Evolutionary conservation across 2,329 filamentous ascomycete genomes (phyloP).

Genomic region (Venturia asperata): DNA sequence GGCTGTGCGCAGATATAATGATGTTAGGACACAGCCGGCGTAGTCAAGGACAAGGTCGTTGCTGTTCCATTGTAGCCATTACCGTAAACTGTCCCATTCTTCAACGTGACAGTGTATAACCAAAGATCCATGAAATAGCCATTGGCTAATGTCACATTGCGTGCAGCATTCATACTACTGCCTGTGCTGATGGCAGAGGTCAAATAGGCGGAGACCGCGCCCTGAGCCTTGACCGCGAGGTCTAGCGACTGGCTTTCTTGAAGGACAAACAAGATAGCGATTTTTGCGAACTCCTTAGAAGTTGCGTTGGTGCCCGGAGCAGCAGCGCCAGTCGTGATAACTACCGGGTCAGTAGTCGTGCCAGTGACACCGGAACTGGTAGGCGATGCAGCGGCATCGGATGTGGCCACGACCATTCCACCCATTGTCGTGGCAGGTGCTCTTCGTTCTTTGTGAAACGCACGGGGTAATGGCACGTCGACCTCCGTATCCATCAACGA

Average conservation of each 20-base stretch:
- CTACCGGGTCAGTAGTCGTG: conserved; percentile 21
- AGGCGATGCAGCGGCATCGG: conserved; percentile 20
- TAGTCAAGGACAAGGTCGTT: background rate
- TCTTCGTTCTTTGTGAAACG: background rate
- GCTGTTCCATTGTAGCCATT: conserved; percentile 18
- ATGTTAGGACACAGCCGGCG: background rate
- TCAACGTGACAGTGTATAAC: conserved; percentile 17
- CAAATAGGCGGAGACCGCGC: conserved; percentile 34
- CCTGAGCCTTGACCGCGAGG: conserved; percentile 38
- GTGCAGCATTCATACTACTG: conserved; percentile 21
- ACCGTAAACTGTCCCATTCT: conserved; percentile 19
- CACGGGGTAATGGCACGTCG: background rate
- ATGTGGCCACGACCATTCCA: conserved; percentile 27
- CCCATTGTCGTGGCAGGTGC: conserved; percentile 26
- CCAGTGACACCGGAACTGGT: conserved; percentile 21
- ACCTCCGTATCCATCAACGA: background rate
- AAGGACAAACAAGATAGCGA: conserved; percentile 40
- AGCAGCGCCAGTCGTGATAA: conserved; percentile 22
- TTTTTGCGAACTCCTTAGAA: conserved; percentile 39
- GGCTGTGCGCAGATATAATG: background rate
- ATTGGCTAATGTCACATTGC: conserved; percentile 27
- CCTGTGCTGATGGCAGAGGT: conserved; percentile 22
- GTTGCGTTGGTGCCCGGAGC: conserved; percentile 32
- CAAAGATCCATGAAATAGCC: conserved; percentile 22
- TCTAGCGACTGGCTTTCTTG: conserved; percentile 36